Conservation (phyloP, 345 rosid species). For the Stellera chamaejasme region DNA sequence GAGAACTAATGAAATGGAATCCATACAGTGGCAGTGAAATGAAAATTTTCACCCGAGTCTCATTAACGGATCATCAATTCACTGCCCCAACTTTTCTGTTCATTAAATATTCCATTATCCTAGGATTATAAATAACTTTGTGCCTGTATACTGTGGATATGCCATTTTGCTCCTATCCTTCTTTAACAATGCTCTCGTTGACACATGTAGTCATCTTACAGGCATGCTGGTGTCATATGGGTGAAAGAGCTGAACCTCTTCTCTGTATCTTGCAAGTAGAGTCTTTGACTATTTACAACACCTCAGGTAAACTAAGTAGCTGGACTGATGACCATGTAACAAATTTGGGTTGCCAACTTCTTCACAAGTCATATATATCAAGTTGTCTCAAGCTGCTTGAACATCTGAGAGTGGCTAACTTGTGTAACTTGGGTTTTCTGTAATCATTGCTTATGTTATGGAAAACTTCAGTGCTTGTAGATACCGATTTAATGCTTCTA, state of each 20-base stretch:
- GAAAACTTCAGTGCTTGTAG: no score
- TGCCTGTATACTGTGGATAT: background rate
- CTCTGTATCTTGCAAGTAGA: constrained; percentile 73
- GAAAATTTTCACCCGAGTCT: background rate
- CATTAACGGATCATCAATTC: constrained; percentile 1
- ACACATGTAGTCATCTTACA: constrained; percentile 16
- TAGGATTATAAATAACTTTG: no score
- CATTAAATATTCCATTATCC: background rate
- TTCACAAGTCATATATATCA: no score
- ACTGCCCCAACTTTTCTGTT: constrained; percentile 1
- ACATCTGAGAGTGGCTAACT: no score
- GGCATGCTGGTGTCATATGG: constrained; percentile 91
- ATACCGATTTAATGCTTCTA: no score
- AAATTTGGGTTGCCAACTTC: background rate
- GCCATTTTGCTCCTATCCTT: background rate
- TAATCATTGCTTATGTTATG: no score
- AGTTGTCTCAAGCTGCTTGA: no score
- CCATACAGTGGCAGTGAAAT: background rate
- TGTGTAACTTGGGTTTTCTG: no score
- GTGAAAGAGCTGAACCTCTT: constrained; percentile 48
- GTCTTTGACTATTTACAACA: constrained; percentile 59
- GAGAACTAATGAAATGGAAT: no score
- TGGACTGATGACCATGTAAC: background rate
- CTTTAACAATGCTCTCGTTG: constrained; percentile 4
- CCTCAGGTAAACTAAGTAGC: constrained; percentile 47